phyloP scores from a whole-genome alignment of 2,329 filamentous ascomycete genomes.

The Epichloe uncinata region DNA sequence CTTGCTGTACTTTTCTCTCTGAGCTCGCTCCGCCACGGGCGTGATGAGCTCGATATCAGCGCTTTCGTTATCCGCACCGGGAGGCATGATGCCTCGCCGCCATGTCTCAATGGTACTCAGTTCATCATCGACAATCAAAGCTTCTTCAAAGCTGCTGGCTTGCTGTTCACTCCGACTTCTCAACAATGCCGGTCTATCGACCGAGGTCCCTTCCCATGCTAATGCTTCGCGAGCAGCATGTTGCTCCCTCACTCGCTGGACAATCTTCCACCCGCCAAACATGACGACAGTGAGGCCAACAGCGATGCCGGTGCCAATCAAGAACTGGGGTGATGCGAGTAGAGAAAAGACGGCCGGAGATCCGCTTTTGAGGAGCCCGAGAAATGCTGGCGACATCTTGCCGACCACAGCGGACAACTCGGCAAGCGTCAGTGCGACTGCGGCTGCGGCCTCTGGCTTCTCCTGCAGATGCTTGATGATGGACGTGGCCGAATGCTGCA shows the following conservation, averaged over 20 bases:
- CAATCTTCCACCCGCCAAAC: conserved; percentile 93
- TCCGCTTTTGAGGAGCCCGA: conserved; percentile 61
- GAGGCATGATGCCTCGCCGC: conserved; percentile 41
- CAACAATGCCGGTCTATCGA: conserved; percentile 14
- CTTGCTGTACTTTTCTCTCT: conserved; percentile 21
- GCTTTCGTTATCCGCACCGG: conserved; percentile 28
- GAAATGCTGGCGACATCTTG: conserved; percentile 73
- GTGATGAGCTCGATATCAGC: conserved; percentile 45
- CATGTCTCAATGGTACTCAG: conserved; percentile 45
- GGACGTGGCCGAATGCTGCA: conserved; percentile 69
- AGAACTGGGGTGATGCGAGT: conserved; percentile 80
- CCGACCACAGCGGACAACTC: conserved; percentile 73
- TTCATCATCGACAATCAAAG: conserved; percentile 43
- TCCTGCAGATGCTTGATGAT: conserved; percentile 66
- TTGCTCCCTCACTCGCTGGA: conserved; percentile 61
- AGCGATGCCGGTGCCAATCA: conserved; percentile 80
- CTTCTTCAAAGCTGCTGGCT: conserved; percentile 34
- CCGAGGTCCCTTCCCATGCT: conserved; percentile 13
- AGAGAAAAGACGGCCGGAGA: conserved; percentile 80
- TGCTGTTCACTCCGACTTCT: conserved; percentile 18
- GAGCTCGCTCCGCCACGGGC: conserved; percentile 37
- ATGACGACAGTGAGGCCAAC: conserved; percentile 92
- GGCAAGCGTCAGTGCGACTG: conserved; percentile 81
- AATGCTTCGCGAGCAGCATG: conserved; percentile 18
- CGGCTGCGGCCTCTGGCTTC: conserved; percentile 76